These are phyloP conservation scores for Dunaliella primolecta DNA, from an alignment of 139 green algal species.

Conservation along the genomic window DNA sequence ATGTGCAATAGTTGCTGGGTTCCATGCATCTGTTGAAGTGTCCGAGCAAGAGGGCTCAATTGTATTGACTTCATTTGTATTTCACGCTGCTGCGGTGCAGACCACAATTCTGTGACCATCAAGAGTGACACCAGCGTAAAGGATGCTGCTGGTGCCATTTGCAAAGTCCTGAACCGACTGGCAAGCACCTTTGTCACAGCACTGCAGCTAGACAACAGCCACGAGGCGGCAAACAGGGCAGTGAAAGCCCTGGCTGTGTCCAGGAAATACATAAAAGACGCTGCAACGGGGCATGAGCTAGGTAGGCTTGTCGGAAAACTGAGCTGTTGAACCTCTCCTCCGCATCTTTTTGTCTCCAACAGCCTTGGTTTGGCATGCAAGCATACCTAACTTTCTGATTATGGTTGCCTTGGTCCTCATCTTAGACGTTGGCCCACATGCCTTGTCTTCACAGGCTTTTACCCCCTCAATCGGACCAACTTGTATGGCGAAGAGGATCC, in stretches of 20 bases:
- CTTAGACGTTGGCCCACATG: too few relatives aligned
- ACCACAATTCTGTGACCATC: conserved; percentile 45
- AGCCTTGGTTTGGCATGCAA: too few relatives aligned
- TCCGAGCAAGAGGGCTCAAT: too few relatives aligned
- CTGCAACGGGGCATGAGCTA: background rate
- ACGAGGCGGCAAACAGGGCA: conserved; percentile 19
- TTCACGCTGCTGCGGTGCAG: too few relatives aligned
- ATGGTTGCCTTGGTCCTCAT: too few relatives aligned
- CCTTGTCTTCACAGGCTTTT: conserved; percentile 3
- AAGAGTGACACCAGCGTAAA: conserved; percentile 37
- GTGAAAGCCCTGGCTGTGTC: conserved; percentile 24
- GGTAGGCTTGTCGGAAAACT: too few relatives aligned
- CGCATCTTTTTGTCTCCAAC: too few relatives aligned
- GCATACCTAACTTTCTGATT: too few relatives aligned
- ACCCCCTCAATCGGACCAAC: conserved; percentile 21
- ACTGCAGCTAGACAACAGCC: conserved; percentile 15
- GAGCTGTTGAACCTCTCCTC: too few relatives aligned
- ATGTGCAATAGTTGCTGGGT: too few relatives aligned
- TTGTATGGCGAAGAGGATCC: conserved; percentile 18
- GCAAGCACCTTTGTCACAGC: conserved; percentile 28
- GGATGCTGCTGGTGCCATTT: conserved; percentile 37
- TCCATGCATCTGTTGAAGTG: too few relatives aligned
- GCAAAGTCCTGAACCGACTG: conserved; percentile 28
- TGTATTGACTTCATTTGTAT: too few relatives aligned
- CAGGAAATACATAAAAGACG: conserved; percentile 19